Conservation (phyloP, 371 early-diverging fungal species). For the Rhizopus stolonifer region DNA sequence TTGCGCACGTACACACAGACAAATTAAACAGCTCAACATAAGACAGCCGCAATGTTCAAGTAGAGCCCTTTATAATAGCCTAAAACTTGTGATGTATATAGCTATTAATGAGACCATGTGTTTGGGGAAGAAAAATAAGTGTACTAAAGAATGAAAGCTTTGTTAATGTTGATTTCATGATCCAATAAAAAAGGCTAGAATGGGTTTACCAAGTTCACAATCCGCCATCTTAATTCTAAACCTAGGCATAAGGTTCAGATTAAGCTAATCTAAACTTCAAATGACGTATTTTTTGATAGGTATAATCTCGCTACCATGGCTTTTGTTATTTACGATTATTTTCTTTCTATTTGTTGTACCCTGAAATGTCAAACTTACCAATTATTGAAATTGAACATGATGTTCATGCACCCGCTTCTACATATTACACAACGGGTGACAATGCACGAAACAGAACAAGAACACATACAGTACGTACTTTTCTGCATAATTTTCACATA, state of each 20-base stretch:
- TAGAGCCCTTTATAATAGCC: too few relatives aligned
- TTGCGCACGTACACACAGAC: too few relatives aligned
- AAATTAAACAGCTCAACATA: too few relatives aligned
- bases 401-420: conserved; percentile 29
- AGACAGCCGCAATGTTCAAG: too few relatives aligned
- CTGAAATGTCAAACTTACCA: not conserved
- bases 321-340: not conserved
- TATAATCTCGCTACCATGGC: not conserved
- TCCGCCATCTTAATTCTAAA: not conserved
- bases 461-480: conserved; percentile 27
- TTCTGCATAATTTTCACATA: not conserved
- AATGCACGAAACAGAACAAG: conserved; percentile 28
- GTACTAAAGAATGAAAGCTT: too few relatives aligned
- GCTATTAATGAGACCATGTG: too few relatives aligned
- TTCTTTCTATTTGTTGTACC: too few relatives aligned
- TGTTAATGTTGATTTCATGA: too few relatives aligned
- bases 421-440: conserved; percentile 50
- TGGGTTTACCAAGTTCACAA: not conserved
- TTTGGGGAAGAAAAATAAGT: too few relatives aligned
- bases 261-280: conserved; percentile 1
- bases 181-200: not conserved
- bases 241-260: not conserved
- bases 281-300: not conserved
- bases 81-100: too few relatives aligned
- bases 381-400: conserved; percentile 5